A percentile compares a stretch with the other conserved stretches of the same genome.
Conservation (phyloP, 176 grass and related monocot species). For the Ensete ventricosum region DNA sequence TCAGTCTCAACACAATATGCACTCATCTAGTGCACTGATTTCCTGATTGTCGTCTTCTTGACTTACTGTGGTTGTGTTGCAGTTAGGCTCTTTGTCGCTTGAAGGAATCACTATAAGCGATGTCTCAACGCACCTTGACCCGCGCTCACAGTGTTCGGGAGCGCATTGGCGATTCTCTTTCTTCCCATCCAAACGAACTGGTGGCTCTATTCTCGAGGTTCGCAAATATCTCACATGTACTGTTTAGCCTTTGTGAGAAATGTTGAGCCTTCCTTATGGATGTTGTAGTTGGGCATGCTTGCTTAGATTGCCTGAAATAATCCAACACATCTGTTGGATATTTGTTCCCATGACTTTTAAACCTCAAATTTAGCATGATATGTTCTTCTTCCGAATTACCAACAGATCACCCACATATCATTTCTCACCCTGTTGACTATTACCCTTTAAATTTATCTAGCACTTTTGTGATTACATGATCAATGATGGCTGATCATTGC, state of each 20-base stretch:
- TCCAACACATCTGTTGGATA: no score
- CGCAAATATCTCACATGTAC: neutral
- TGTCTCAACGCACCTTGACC: constrained; percentile 43
- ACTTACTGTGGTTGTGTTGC: neutral
- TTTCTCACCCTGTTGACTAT: neutral
- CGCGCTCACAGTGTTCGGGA: constrained; percentile 84
- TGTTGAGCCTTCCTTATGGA: no score
- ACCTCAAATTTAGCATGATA: no score
- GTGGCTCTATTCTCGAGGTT: constrained; percentile 90
- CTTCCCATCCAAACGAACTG: constrained; percentile 82
- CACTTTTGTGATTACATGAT: no score
- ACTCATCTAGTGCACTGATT: neutral
- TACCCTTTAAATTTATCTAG: constrained; percentile 1
- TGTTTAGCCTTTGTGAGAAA: constrained; percentile 6
- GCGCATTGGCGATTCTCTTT: constrained; percentile 64
- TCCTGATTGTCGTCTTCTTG: neutral
- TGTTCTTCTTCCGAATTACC: neutral
- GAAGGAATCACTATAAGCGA: neutral
- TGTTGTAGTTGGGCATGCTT: no score
- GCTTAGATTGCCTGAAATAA: no score
- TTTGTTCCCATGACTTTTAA: no score
- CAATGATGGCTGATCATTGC: neutral
- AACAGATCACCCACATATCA: neutral
- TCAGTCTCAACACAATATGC: neutral
- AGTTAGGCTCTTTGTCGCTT: neutral